Evolutionary conservation across 108 stramenopile genomes (phyloP).

Genomic region (Nitzschia putrida): DNA sequence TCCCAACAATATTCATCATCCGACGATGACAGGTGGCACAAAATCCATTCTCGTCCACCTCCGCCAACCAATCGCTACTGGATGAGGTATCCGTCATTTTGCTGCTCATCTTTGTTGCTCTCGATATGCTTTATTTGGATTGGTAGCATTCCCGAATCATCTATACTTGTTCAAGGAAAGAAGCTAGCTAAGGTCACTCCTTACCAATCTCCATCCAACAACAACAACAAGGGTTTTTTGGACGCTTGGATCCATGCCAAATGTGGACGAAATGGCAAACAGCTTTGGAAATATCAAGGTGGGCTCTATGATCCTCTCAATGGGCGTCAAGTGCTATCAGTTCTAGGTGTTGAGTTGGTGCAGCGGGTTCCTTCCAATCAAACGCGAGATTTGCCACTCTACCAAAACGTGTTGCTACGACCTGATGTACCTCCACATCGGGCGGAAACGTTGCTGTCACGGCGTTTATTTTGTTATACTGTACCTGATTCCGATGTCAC

Average conservation of each 20-base stretch:
- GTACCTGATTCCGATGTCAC: conserved; percentile 1
- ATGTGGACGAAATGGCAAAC: conserved; percentile 6
- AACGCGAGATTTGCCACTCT: conserved; percentile 20
- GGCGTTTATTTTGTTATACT: conserved; percentile 75
- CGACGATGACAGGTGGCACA: too few species aligned
- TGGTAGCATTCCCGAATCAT: too few species aligned
- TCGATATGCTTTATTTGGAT: too few species aligned
- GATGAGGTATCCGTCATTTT: too few species aligned
- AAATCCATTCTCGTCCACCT: too few species aligned
- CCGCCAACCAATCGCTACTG: too few species aligned
- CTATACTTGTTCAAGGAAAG: too few species aligned
- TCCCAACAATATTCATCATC: too few species aligned
- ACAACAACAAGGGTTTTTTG: background rate
- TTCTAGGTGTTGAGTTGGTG: conserved; percentile 72
- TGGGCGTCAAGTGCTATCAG: conserved; percentile 61
- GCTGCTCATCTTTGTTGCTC: too few species aligned
- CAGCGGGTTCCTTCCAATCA: conserved; percentile 23
- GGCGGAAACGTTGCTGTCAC: conserved; percentile 59
- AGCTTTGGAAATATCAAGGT: conserved; percentile 43
- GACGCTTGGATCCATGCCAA: conserved; percentile 26
- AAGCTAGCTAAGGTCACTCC: too few species aligned
- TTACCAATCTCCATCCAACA: too few species aligned
- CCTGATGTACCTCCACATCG: conserved; percentile 35
- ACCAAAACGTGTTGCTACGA: conserved; percentile 17
- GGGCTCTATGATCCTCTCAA: conserved; percentile 65